These are phyloP conservation scores for Apiosordaria backusii DNA, from an alignment of 495 filamentous ascomycete species.

Conservation along the genomic window DNA sequence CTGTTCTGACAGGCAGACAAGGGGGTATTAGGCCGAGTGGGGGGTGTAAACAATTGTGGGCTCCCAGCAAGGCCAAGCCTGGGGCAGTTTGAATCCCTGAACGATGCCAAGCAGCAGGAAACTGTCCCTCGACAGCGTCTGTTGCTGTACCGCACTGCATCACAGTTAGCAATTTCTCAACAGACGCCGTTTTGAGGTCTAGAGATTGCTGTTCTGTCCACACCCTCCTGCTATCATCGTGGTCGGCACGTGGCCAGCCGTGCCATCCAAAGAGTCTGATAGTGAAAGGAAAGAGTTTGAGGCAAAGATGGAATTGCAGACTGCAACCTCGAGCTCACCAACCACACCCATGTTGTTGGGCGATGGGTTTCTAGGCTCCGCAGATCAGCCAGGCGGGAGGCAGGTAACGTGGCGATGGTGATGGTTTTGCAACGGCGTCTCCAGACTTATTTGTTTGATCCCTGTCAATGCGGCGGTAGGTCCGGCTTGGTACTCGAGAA, in stretches of 20 bases:
- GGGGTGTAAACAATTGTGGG: slow-evolving; percentile 19
- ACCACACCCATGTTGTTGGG: slow-evolving; percentile 5
- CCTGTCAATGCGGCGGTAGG: slow-evolving; percentile 25
- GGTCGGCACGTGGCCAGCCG: neutral
- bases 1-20: slow-evolving; percentile 14
- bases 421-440: slow-evolving; percentile 16
- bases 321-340: slow-evolving; percentile 8
- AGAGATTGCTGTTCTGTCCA: neutral
- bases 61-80: slow-evolving; percentile 16
- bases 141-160: neutral
- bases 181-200: neutral
- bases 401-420: slow-evolving; percentile 21
- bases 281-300: neutral
- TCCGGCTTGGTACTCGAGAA: slow-evolving; percentile 12
- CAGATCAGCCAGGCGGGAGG: slow-evolving; percentile 18
- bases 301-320: slow-evolving; percentile 2
- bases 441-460: slow-evolving; percentile 15
- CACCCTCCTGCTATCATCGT: neutral
- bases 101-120: slow-evolving; percentile 12
- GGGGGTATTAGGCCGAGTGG: slow-evolving; percentile 17
- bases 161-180: neutral
- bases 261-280: neutral
- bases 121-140: neutral
- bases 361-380: slow-evolving; percentile 25
- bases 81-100: slow-evolving; percentile 13